A percentile compares a stretch with the other conserved stretches of the same genome.
phyloP scores from a whole-genome alignment of 352 stramenopile species.

The Phytophthora sojae region DNA sequence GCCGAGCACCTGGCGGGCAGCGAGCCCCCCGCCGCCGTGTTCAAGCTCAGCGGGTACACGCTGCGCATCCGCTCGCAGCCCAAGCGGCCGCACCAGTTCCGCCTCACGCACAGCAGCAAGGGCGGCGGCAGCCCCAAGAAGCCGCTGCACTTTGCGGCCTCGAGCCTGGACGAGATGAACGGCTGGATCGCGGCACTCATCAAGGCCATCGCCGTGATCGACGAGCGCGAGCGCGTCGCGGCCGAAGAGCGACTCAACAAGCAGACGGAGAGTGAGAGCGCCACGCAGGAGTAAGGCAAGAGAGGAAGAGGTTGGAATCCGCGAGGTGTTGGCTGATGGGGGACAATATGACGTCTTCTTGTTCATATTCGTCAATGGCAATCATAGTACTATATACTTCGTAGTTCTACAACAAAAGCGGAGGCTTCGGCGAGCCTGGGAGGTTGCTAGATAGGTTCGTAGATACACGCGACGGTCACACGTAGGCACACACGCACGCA shows the following conservation, averaged over 20 bases:
- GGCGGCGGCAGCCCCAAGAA: constrained; percentile 51
- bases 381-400: constrained; percentile 55
- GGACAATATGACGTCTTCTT: constrained; percentile 35
- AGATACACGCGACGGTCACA: constrained; percentile 45
- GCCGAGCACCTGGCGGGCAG: constrained; percentile 52
- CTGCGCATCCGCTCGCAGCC: constrained; percentile 74
- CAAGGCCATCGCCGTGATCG: constrained; percentile 65
- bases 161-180: constrained; percentile 75
- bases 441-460: constrained; percentile 26
- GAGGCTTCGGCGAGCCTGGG: background rate
- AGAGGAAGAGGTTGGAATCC: background rate
- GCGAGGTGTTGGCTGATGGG: constrained; percentile 1
- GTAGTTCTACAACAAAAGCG: constrained; percentile 62
- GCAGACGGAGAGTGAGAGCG: constrained; percentile 15
- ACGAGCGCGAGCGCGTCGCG: constrained; percentile 51
- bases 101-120: constrained; percentile 51
- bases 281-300: constrained; percentile 2
- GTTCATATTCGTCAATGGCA: constrained; percentile 44
- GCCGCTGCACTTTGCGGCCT: constrained; percentile 60
- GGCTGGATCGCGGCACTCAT: constrained; percentile 65
- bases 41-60: constrained; percentile 74
- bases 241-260: constrained; percentile 16
- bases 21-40: constrained; percentile 61
- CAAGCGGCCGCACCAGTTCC: constrained; percentile 72
- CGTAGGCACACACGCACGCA: constrained; percentile 16